Conservation (phyloP, 2,329 filamentous ascomycete genomes). For the Diaporthe sp. region DNA sequence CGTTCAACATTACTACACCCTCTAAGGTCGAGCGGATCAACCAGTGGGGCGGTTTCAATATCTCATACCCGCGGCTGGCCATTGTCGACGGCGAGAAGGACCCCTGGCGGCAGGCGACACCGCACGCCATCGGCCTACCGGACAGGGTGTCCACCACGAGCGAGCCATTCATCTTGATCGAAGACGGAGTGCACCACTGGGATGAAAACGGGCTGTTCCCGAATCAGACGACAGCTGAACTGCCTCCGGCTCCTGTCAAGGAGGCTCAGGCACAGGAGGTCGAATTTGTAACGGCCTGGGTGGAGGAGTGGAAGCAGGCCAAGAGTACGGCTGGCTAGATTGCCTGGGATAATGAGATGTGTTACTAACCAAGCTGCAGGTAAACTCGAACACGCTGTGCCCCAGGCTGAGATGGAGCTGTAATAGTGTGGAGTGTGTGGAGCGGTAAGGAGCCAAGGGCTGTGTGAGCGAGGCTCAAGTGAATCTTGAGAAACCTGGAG, state of each 20-base stretch:
- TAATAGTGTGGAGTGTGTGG: background rate
- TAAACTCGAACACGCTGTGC: background rate
- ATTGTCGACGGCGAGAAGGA: constrained; percentile 83
- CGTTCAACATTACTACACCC: constrained; percentile 77
- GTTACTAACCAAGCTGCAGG: constrained; percentile 38
- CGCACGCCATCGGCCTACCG: constrained; percentile 74
- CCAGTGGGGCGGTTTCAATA: constrained; percentile 80
- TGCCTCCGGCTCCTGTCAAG: constrained; percentile 72
- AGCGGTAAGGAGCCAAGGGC: background rate
- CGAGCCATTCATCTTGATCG: constrained; percentile 81
- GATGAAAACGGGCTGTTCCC: constrained; percentile 78
- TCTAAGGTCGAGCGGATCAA: constrained; percentile 79
- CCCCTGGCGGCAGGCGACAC: constrained; percentile 82
- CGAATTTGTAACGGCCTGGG: constrained; percentile 76
- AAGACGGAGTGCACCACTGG: constrained; percentile 85
- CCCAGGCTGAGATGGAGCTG: constrained; percentile 29
- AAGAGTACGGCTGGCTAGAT: constrained; percentile 37
- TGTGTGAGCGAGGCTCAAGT: background rate
- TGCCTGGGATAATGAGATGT: background rate
- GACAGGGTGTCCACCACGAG: constrained; percentile 70
- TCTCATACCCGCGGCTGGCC: constrained; percentile 82
- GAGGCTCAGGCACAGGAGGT: constrained; percentile 71
- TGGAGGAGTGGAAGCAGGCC: constrained; percentile 67
- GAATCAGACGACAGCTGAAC: constrained; percentile 68
- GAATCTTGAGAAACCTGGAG: background rate